Conservation (phyloP, 352 stramenopile species). For the Saprolegnia parasitica region DNA sequence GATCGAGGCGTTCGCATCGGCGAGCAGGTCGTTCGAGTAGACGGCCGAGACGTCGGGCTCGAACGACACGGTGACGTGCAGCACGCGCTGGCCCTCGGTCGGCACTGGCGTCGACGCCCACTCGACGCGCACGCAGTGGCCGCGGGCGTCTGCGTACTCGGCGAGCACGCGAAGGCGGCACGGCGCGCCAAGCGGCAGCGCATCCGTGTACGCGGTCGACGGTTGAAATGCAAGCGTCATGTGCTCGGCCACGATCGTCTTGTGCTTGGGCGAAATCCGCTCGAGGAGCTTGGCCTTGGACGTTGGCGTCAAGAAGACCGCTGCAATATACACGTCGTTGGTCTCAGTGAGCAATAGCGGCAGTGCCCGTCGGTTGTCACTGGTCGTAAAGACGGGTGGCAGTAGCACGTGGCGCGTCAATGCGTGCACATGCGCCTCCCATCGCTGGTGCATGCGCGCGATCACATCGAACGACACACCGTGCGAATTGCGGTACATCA, state of each 20-base stretch:
- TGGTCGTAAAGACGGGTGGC: neutral
- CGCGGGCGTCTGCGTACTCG: neutral
- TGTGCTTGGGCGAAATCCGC: conserved; percentile 8
- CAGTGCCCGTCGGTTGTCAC: conserved; percentile 7
- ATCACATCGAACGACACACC: conserved; percentile 10
- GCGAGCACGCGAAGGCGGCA: neutral
- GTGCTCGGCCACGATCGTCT: conserved; percentile 5
- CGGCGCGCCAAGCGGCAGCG: neutral
- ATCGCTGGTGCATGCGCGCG: conserved; percentile 18
- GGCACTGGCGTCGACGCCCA: neutral
- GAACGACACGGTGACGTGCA: conserved; percentile 13
- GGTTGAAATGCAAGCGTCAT: conserved; percentile 22
- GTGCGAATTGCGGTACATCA: conserved; percentile 16
- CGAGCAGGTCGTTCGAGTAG: conserved; percentile 16
- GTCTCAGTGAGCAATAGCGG: neutral
- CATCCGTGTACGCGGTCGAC: neutral
- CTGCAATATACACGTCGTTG: conserved; percentile 7
- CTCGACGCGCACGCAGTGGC: conserved; percentile 2
- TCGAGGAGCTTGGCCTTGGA: neutral
- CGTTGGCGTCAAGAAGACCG: neutral
- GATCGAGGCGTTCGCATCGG: neutral
- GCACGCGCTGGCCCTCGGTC: conserved; percentile 12
- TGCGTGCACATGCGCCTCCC: neutral
- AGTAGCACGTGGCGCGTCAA: neutral
- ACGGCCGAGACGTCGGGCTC: neutral